Percentiles rank a stretch among this genome's conserved stretches.
phyloP scores from a whole-genome alignment of 2,329 filamentous ascomycete genomes.

The Lachnellula occidentalis region DNA sequence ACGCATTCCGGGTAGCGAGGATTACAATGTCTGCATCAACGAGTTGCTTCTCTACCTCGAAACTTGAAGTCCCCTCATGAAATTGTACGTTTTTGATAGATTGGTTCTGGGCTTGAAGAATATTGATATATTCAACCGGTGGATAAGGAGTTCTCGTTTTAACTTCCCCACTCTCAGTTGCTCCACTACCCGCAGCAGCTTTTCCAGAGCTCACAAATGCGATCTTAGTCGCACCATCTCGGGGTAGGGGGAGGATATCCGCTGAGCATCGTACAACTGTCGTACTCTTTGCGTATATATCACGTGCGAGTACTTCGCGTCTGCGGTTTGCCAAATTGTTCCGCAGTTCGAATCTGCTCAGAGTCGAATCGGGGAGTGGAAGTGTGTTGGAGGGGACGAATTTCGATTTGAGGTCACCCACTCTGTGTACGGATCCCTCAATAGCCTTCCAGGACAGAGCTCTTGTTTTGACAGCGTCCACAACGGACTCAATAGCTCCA shows the following conservation, averaged over 20 bases:
- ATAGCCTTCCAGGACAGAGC: conserved; percentile 30
- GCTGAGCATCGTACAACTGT: conserved; percentile 35
- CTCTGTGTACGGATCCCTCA: conserved; percentile 32
- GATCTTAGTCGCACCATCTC: conserved; percentile 21
- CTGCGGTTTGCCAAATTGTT: background rate
- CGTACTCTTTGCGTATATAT: conserved; percentile 35
- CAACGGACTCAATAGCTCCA: conserved; percentile 35
- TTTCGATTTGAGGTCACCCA: conserved; percentile 34
- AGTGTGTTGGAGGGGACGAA: conserved; percentile 25
- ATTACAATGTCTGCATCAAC: conserved; percentile 35
- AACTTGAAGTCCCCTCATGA: conserved; percentile 28
- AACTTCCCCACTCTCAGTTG: conserved; percentile 35
- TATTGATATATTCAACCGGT: conserved; percentile 30
- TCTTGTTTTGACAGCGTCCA: conserved; percentile 33
- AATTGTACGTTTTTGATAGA: conserved; percentile 31
- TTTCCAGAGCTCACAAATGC: conserved; percentile 36
- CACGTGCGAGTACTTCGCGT: conserved; percentile 26
- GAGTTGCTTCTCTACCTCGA: conserved; percentile 30
- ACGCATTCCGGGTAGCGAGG: conserved; percentile 36
- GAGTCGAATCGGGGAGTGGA: conserved; percentile 14
- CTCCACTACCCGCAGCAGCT: conserved; percentile 32
- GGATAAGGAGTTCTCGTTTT: conserved; percentile 31
- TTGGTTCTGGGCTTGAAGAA: conserved; percentile 27
- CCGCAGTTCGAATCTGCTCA: too few relatives aligned
- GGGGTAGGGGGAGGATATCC: conserved; percentile 30